phyloP scores from a whole-genome alignment of 2,329 filamentous ascomycete species.

The Cercospora zeina region DNA sequence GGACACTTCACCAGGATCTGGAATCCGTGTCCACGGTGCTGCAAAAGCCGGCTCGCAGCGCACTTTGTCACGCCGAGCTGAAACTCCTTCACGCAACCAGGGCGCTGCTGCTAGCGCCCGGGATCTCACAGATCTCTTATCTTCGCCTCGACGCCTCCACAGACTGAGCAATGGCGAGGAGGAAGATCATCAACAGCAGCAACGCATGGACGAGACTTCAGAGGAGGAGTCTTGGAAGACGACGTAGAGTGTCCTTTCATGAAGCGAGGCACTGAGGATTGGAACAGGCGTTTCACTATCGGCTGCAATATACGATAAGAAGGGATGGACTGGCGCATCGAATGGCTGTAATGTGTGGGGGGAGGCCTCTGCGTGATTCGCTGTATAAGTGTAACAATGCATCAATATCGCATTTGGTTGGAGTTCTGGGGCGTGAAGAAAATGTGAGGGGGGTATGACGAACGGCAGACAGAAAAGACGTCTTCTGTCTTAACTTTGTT shows the following conservation, averaged over 20 bases:
- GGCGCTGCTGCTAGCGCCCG: neutral
- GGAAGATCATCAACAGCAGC: neutral
- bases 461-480: neutral
- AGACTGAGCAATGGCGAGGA: neutral
- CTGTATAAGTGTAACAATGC: neutral
- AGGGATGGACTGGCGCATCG: neutral
- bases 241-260: neutral
- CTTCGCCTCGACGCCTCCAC: neutral
- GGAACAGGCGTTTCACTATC: neutral
- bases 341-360: neutral
- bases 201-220: constrained; percentile 10
- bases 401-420: neutral
- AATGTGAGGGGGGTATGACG: neutral
- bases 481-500: neutral
- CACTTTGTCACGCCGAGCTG: neutral
- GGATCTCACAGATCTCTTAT: constrained; percentile 5
- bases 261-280: neutral
- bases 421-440: neutral
- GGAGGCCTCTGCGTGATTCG: neutral
- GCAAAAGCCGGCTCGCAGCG: neutral
- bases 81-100: neutral
- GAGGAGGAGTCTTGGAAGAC: constrained; percentile 11
- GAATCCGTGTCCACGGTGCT: constrained; percentile 12
- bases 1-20: constrained; percentile 10
- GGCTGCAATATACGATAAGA: neutral